phyloP scores from a whole-genome alignment of 2,329 filamentous ascomycete species.

The Cytospora schulzeri region DNA sequence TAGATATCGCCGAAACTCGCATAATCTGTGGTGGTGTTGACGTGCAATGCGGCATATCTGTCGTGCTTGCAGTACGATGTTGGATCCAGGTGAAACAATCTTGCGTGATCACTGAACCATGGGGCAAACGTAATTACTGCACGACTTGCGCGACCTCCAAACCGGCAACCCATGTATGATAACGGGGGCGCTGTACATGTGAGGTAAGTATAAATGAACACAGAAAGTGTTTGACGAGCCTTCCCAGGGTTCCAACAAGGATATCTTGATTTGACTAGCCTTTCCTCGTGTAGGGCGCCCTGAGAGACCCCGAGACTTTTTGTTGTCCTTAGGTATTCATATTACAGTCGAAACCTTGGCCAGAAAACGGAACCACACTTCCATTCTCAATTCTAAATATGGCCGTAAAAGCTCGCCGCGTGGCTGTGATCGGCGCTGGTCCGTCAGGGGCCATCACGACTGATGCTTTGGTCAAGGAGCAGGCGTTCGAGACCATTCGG shows the following conservation, averaged over 20 bases:
- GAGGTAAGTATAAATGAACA: background rate
- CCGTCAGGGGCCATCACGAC: slow-evolving; percentile 62
- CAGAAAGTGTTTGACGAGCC: too few relatives aligned
- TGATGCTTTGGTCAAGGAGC: slow-evolving; percentile 61
- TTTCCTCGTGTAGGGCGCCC: too few relatives aligned
- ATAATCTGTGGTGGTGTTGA: background rate
- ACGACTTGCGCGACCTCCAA: slow-evolving; percentile 10
- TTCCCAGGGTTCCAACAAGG: background rate
- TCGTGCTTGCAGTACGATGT: background rate
- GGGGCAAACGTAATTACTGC: slow-evolving; percentile 12
- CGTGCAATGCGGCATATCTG: slow-evolving; percentile 6
- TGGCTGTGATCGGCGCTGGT: slow-evolving; percentile 64
- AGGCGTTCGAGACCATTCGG: slow-evolving; percentile 58
- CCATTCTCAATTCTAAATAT: background rate
- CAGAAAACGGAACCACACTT: rapidly evolving
- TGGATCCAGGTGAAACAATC: background rate
- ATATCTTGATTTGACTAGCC: background rate
- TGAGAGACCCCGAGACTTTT: background rate
- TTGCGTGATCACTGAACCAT: slow-evolving; percentile 1
- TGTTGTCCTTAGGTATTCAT: background rate
- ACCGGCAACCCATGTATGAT: slow-evolving; percentile 6
- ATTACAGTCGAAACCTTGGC: too few relatives aligned
- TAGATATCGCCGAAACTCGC: background rate
- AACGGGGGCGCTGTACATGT: background rate
- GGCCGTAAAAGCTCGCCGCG: slow-evolving; percentile 31